A percentile compares a stretch with the other conserved stretches of the same genome.
phyloP scores from a whole-genome alignment of 129 eudicot genomes.

The Erigeron canadensis region DNA sequence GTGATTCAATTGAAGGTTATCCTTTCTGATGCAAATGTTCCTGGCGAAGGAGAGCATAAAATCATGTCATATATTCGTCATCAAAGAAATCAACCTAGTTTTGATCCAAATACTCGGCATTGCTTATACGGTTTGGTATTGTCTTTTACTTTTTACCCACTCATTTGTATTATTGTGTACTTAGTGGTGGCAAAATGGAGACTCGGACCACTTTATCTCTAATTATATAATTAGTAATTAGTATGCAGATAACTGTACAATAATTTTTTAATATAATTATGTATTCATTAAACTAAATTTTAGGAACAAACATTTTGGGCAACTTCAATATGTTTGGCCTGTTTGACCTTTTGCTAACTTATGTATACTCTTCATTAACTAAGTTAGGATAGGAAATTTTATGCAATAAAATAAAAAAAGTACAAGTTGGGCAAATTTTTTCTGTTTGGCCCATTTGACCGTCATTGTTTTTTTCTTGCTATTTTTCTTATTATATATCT shows the following conservation, averaged over 20 bases:
- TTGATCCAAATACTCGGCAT: conserved; percentile 93
- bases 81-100: conserved; percentile 86
- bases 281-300: background rate
- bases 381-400: no score
- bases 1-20: conserved; percentile 62
- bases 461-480: no score
- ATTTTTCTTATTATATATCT: no score
- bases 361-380: no score
- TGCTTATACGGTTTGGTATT: conserved; percentile 95
- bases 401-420: no score
- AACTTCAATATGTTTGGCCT: background rate
- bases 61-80: conserved; percentile 94
- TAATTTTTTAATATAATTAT: no score
- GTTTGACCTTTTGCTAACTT: background rate
- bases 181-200: background rate
- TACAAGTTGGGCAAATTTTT: background rate
- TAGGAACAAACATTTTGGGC: background rate
- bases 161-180: conserved; percentile 10
- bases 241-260: no score
- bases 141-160: background rate
- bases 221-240: no score
- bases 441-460: background rate
- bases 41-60: conserved; percentile 99
- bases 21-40: conserved; percentile 96
- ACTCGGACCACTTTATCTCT: background rate